A percentile compares a stretch with the other conserved stretches of the same genome.
These are phyloP conservation scores for Ustilago xerochloae DNA, from an alignment of 1,284 basidiomycete species.

Conservation along the genomic window DNA sequence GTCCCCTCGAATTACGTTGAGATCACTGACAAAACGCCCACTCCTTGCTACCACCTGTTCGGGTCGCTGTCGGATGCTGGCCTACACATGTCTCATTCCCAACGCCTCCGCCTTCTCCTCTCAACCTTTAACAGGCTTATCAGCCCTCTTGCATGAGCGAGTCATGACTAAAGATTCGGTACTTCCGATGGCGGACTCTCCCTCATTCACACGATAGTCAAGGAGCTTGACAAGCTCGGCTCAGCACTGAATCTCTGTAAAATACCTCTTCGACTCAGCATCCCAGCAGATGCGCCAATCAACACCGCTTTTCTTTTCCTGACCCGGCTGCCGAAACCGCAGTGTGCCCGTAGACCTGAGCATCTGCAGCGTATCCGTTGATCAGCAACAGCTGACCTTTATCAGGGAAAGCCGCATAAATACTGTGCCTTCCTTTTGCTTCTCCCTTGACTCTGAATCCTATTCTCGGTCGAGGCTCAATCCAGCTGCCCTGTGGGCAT, in stretches of 20 bases:
- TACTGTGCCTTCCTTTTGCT: too few species aligned
- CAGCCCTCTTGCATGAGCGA: slow-evolving; percentile 55
- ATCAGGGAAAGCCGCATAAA: background rate
- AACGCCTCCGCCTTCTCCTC: background rate
- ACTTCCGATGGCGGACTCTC: slow-evolving; percentile 9
- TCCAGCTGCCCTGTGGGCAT: too few species aligned
- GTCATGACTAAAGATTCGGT: slow-evolving; percentile 8
- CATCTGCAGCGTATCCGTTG: background rate
- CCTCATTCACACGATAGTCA: background rate
- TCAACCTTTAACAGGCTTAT: slow-evolving; percentile 47
- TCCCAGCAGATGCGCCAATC: slow-evolving; percentile 5
- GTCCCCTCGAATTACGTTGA: too few species aligned
- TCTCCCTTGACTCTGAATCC: too few species aligned
- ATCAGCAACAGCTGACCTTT: background rate
- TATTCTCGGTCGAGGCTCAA: too few species aligned
- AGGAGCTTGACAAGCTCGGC: slow-evolving; percentile 3
- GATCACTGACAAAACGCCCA: background rate
- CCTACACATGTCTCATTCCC: background rate
- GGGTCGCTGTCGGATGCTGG: background rate
- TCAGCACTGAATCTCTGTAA: slow-evolving; percentile 16
- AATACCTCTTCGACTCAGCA: background rate
- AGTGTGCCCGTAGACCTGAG: background rate
- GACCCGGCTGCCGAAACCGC: background rate
- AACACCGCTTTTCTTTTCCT: slow-evolving; percentile 10
- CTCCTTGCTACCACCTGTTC: too few species aligned